A percentile compares a stretch with the other conserved stretches of the same genome.
Conservation (phyloP, 1,139 yeast genomes). For the Pichia sp. region DNA sequence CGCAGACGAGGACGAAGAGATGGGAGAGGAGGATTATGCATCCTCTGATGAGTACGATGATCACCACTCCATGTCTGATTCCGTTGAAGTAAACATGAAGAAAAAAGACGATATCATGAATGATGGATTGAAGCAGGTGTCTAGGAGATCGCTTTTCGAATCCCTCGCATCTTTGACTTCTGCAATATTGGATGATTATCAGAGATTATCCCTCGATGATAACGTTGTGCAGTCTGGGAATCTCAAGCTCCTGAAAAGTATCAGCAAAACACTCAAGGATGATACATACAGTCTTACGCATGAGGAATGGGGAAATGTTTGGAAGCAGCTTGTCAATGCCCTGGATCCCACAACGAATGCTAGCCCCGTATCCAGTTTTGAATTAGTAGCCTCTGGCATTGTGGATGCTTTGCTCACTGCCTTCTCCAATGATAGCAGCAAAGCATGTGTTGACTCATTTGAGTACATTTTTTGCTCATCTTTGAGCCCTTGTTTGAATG, state of each 20-base stretch:
- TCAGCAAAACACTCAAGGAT: slow-evolving; percentile 23
- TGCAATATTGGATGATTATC: slow-evolving; percentile 18
- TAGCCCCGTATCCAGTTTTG: slow-evolving; percentile 59
- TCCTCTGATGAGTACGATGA: slow-evolving; percentile 21
- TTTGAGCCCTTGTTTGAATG: slow-evolving; percentile 19
- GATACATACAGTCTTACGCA: slow-evolving; percentile 16
- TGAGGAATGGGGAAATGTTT: slow-evolving; percentile 39
- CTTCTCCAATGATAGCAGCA: slow-evolving; percentile 32
- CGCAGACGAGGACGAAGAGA: slow-evolving; percentile 25
- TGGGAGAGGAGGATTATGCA: slow-evolving; percentile 24
- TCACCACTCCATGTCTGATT: slow-evolving; percentile 9
- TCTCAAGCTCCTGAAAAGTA: slow-evolving; percentile 24
- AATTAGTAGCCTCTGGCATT: slow-evolving; percentile 64
- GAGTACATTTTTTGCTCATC: slow-evolving; percentile 36
- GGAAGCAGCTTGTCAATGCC: slow-evolving; percentile 37
- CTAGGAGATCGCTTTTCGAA: slow-evolving; percentile 8
- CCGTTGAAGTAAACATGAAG: not conserved
- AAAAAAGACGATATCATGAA: slow-evolving; percentile 8
- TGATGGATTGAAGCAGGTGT: slow-evolving; percentile 4
- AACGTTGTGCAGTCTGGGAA: slow-evolving; percentile 22
- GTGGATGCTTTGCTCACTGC: slow-evolving; percentile 37
- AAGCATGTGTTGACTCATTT: slow-evolving; percentile 37
- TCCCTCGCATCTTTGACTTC: slow-evolving; percentile 9
- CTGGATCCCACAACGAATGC: slow-evolving; percentile 27
- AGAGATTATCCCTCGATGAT: slow-evolving; percentile 12